A percentile compares a stretch with the other conserved stretches of the same genome.
Evolutionary conservation across 2,329 filamentous ascomycete species (phyloP).

Genomic region (Stagonosporopsis tanaceti): DNA sequence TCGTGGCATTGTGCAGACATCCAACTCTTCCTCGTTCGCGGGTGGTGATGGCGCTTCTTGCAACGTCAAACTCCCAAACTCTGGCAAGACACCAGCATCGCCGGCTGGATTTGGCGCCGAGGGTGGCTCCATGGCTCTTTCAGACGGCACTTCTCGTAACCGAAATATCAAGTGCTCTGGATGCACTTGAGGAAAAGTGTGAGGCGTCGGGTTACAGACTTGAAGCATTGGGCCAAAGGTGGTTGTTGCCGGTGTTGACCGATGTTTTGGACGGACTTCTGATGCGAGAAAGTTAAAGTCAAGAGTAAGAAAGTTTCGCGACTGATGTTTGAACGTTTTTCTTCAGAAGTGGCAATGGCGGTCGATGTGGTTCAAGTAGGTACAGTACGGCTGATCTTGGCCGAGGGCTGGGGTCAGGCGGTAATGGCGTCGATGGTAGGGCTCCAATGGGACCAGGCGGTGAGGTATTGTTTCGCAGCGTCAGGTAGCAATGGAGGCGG

Average conservation of each 20-base stretch:
- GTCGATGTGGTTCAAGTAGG: not conserved
- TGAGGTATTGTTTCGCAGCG: constrained; percentile 18
- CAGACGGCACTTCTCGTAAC: constrained; percentile 25
- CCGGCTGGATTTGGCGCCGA: constrained; percentile 52
- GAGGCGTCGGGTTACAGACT: constrained; percentile 43
- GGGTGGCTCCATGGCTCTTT: constrained; percentile 42
- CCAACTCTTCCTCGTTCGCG: constrained; percentile 59
- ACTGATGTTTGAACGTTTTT: not conserved
- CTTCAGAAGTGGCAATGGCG: not conserved
- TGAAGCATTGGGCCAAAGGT: constrained; percentile 42
- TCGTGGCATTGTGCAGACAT: constrained; percentile 76
- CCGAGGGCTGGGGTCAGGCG: not conserved
- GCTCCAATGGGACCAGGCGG: constrained; percentile 9
- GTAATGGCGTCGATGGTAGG: constrained; percentile 13
- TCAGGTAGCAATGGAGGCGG: constrained; percentile 17
- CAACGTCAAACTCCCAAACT: constrained; percentile 41
- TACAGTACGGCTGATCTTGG: not conserved
- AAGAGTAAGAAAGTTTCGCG: constrained; percentile 3
- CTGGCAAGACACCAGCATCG: constrained; percentile 51
- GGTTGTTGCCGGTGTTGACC: constrained; percentile 36
- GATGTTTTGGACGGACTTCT: constrained; percentile 9
- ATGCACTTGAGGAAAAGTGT: constrained; percentile 38
- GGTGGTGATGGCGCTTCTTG: constrained; percentile 51
- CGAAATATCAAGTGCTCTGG: constrained; percentile 39
- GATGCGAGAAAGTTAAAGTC: not conserved